Evolutionary conservation across 192 early-diverging fungal species (phyloP), one percentile per base, ranked within the genome.

Genomic region (Kappamyces sp.): DNA sequence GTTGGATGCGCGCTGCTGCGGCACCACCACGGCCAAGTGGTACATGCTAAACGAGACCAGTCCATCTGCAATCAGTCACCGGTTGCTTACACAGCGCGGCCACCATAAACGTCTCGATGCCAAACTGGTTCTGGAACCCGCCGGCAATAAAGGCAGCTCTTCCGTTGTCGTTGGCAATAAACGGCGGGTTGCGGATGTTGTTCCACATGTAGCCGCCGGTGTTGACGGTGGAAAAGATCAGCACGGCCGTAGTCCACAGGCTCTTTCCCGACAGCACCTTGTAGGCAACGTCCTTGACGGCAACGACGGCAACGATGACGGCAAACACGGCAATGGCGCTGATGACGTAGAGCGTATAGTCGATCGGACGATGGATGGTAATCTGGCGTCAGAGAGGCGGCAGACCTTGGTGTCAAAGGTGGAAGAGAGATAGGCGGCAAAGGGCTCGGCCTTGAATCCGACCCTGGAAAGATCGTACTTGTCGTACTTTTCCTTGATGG

Each of bases 121-220:
- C 78, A 54, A 81, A 80, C 59, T 89, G 87, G 30, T 74, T 72
- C 41, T 80, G 75, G 72, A 86, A 89, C 0, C 85, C 87, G 41
- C 59, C 43, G 1, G 84, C 81, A 53, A 91, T 72, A 45, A 84
- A 75, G 33, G 72, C 74, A 12, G 76, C 62, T 38, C 75, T 52
- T n/a, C 82, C 80, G 47, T 85, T 65, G 0, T 71, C 54, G 33
- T 62, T 59, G 2, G 75, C 73, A 7, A 78, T 70, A 54, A 85
- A 89, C 34, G 86, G 85, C 4, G 87, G 77, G 35, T 70, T 72
- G n/a, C 86, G 84, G 57, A 91, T 91, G 51, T 83, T 79, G 66
- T 91, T 89, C 86, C 85, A 89, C 89, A 91, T 91, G 55, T 86
- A 81, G 36, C 89, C 89, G 31, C 85, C 86, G 53, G 77, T 86